Base-by-base conservation (phyloP, 495 filamentous ascomycete species). In the Penicillium riverlandense region DNA sequence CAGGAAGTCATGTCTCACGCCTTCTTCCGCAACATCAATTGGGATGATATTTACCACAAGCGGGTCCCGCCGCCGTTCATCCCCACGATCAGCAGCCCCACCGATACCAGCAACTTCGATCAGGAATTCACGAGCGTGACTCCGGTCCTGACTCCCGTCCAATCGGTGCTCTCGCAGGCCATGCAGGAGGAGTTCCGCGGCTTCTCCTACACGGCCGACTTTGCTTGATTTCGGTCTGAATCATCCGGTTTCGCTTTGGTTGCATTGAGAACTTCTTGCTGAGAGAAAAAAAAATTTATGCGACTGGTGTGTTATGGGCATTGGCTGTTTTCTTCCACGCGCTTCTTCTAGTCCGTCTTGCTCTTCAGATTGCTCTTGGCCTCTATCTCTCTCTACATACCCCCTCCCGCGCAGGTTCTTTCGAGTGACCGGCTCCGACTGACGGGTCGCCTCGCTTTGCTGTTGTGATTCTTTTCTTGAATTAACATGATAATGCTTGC, bases 181-280 rank as follows among this genome's bases (percentile, higher is more conserved):
- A 97, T 97, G 94, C 92, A 99, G 70, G 92, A 99, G 71, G 90
- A 99, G 64, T 99, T 99, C 86, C 84, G 92, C 37, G 92, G 92
- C 50, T 99, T 99, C 75, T 97, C 94, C 10, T 99, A 99, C 56
- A 85, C 83, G 30, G 84, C 85, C 29, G 84, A 88, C 59, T 88
- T 87, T 58, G 67, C 63, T 48, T 77, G 64, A 71, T 62, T 13
- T 11, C 40, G 30, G 32, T 34, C 7, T 22, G 4, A 0, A 22
- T 22, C 22, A 22, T 22, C 22, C 31, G 30, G 44, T n/a, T 32
- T 47, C 45, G 42, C 30, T 29, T 37, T 37, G 36, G 40, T 35
- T 45, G 34, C 43, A 38, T 54, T 48, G 28, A 41, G 32, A 28
- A 40, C 34, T 45, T 38, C 29, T 32, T 37, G 27, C 40, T 14